Evolutionary conservation across 164 flowering plant species (phyloP).

Genomic region (Saururus chinensis): DNA sequence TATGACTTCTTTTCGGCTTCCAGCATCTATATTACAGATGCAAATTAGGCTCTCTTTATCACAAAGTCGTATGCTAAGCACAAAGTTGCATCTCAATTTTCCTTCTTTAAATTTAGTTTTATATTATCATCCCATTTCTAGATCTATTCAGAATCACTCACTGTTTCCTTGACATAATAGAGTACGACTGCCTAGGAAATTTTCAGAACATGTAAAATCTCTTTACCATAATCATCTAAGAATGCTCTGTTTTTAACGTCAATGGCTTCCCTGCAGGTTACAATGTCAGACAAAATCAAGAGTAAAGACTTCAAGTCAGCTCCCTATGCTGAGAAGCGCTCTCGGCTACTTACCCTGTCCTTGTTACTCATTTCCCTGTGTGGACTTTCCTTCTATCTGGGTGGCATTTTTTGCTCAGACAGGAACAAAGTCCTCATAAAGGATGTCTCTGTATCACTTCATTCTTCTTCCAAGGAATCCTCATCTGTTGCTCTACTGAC

Average conservation of each 20-base stretch:
- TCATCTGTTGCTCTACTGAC: conserved; percentile 36
- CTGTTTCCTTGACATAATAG: no score
- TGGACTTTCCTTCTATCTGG: conserved; percentile 1
- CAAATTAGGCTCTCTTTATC: no score
- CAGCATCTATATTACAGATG: no score
- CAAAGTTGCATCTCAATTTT: no score
- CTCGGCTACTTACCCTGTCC: conserved; percentile 8
- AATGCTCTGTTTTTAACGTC: background rate
- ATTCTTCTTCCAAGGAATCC: conserved; percentile 24
- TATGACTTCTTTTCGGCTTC: no score
- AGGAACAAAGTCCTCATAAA: conserved; percentile 23
- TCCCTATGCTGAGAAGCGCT: conserved; percentile 30
- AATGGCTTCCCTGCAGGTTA: background rate
- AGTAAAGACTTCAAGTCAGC: background rate
- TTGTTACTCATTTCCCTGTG: background rate
- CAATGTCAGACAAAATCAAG: background rate
- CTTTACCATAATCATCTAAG: no score
- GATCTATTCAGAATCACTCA: no score
- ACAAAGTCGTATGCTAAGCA: no score
- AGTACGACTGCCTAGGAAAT: no score
- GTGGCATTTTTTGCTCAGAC: conserved; percentile 57
- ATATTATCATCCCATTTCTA: no score
- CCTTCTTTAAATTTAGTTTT: no score
- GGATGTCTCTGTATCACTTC: conserved; percentile 18
- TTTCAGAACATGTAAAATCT: no score